phyloP scores from a whole-genome alignment of 176 grass and related monocot genomes.

The Lolium rigidum region DNA sequence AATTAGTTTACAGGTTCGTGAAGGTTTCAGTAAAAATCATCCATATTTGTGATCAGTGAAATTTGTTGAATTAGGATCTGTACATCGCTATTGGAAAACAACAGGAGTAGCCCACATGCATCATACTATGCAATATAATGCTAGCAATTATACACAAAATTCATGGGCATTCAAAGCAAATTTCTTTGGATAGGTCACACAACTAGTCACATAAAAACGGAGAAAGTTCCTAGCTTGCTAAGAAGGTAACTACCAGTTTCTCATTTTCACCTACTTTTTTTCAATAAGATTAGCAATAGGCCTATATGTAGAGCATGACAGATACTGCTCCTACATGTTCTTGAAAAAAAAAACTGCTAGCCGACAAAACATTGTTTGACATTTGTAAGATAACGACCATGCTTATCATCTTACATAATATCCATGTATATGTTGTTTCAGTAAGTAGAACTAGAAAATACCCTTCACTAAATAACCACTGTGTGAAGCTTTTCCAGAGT shows the following conservation, averaged over 20 bases:
- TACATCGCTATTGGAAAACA: background rate
- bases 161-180: background rate
- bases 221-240: background rate
- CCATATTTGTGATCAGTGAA: slow-evolving; percentile 9
- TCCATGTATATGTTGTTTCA: slow-evolving; percentile 3
- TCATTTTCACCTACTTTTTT: background rate
- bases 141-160: slow-evolving; percentile 6
- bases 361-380: background rate
- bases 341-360: background rate
- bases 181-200: background rate
- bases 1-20: background rate
- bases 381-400: background rate
- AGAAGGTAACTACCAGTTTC: background rate
- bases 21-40: background rate
- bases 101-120: background rate
- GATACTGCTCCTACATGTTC: background rate
- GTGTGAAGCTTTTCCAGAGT: background rate
- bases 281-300: background rate
- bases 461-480: background rate
- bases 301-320: background rate
- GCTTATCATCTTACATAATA: slow-evolving; percentile 25
- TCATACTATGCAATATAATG: background rate
- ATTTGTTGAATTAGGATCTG: slow-evolving; percentile 2
- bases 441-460: slow-evolving; percentile 17
- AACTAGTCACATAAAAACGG: background rate